Evolutionary conservation across 1,139 yeast genomes (phyloP).

Genomic region (Pichia sorboxylosa): DNA sequence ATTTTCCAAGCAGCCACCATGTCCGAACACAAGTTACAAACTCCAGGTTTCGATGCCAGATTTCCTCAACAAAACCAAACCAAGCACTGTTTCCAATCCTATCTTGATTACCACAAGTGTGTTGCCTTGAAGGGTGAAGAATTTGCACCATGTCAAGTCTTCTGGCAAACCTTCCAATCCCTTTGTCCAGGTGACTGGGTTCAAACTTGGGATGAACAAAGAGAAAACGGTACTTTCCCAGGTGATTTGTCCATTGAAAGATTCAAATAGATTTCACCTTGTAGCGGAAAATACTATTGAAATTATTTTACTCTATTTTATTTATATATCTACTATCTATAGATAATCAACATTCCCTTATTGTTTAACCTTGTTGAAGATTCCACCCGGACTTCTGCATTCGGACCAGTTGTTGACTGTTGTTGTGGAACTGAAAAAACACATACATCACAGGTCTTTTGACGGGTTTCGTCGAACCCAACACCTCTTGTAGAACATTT

Average conservation of each 20-base stretch:
- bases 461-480: too few species aligned
- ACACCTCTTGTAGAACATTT: too few species aligned
- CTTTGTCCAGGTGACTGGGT: conserved; percentile 91
- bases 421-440: too few species aligned
- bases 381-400: conserved; percentile 12
- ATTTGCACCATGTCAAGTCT: conserved; percentile 93
- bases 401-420: background rate
- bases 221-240: conserved; percentile 61
- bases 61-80: conserved; percentile 97
- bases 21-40: conserved; percentile 42
- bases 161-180: conserved; percentile 81
- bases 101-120: conserved; percentile 97
- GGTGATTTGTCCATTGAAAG: conserved; percentile 36
- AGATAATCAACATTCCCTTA: too few species aligned
- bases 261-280: conserved; percentile 14
- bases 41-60: conserved; percentile 85
- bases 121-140: conserved; percentile 95
- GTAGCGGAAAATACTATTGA: background rate
- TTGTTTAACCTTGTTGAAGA: too few species aligned
- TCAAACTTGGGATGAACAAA: conserved; percentile 93
- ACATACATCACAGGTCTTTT: too few species aligned
- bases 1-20: conserved; percentile 13
- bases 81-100: conserved; percentile 96
- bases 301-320: background rate
- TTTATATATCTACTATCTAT: too few species aligned